Conservation (phyloP, 257 asterid species). For the Solanum microdontum region DNA sequence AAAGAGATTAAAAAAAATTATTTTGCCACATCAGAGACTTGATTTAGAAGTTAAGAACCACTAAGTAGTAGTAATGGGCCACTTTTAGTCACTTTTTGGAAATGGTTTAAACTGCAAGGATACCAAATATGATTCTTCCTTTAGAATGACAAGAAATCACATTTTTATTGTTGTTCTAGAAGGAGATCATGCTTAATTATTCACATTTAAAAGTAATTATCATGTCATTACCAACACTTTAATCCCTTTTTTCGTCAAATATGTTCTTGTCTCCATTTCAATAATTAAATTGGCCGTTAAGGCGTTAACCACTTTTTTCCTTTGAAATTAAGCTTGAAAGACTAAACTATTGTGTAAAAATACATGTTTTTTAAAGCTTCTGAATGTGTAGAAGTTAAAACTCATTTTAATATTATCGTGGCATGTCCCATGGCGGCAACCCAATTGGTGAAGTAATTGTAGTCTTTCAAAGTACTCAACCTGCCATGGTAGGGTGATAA, state of each 20-base stretch:
- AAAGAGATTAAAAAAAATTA: neutral
- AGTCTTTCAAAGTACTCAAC: conserved; percentile 13
- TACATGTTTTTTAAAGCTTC: neutral
- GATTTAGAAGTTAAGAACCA: conserved; percentile 10
- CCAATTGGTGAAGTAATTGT: conserved; percentile 16
- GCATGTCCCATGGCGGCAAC: conserved; percentile 10
- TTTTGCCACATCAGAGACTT: neutral
- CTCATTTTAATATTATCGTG: neutral
- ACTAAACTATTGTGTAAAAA: neutral
- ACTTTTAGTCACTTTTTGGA: neutral
- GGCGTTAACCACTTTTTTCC: neutral
- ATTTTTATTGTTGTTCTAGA: neutral
- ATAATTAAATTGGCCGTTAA: neutral
- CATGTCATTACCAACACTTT: neutral
- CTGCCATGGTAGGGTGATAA: neutral
- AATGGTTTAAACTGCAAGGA: neutral
- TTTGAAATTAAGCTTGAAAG: neutral
- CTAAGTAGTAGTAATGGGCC: neutral
- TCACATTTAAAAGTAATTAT: neutral
- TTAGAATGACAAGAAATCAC: neutral
- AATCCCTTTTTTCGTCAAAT: neutral
- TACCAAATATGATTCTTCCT: neutral
- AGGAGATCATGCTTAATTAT: neutral
- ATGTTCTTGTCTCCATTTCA: neutral
- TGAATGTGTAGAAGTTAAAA: neutral